Percentiles rank a stretch among this genome's conserved stretches.
Evolutionary conservation across 768 basidiomycete species (phyloP).

Genomic region (Calvatia gigantea): DNA sequence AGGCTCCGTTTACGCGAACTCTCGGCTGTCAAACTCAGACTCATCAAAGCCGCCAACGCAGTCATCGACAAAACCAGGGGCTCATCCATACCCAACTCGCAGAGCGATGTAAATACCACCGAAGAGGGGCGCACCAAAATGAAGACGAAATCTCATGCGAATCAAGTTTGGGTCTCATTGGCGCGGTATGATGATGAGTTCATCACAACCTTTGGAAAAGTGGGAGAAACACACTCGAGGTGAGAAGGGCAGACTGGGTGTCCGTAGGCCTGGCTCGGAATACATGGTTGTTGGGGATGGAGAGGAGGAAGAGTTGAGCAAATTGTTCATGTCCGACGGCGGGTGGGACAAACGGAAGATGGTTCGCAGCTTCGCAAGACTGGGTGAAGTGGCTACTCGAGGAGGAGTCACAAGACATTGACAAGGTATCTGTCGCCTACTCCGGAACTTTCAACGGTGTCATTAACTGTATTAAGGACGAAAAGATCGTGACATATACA

Average conservation of each 20-base stretch:
- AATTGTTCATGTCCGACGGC: conserved; percentile 47
- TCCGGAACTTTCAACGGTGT: background rate
- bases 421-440: conserved; percentile 28
- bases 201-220: conserved; percentile 54
- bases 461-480: conserved; percentile 26
- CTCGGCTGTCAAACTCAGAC: conserved; percentile 42
- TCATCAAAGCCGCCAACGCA: conserved; percentile 56
- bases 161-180: conserved; percentile 65
- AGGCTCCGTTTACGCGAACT: conserved; percentile 58
- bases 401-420: conserved; percentile 28
- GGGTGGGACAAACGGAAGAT: conserved; percentile 76
- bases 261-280: conserved; percentile 23
- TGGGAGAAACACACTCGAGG: conserved; percentile 58
- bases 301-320: conserved; percentile 33
- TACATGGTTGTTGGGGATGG: conserved; percentile 17
- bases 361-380: conserved; percentile 69
- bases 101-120: background rate
- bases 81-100: background rate
- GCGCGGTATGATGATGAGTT: conserved; percentile 79
- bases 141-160: conserved; percentile 24
- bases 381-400: conserved; percentile 38
- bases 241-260: conserved; percentile 31
- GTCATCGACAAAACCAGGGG: conserved; percentile 42
- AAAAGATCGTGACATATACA: conserved; percentile 38
- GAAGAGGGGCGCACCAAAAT: conserved; percentile 16